Evolutionary conservation across 768 basidiomycete genomes (phyloP).

Genomic region (Phanerochaete sordida): DNA sequence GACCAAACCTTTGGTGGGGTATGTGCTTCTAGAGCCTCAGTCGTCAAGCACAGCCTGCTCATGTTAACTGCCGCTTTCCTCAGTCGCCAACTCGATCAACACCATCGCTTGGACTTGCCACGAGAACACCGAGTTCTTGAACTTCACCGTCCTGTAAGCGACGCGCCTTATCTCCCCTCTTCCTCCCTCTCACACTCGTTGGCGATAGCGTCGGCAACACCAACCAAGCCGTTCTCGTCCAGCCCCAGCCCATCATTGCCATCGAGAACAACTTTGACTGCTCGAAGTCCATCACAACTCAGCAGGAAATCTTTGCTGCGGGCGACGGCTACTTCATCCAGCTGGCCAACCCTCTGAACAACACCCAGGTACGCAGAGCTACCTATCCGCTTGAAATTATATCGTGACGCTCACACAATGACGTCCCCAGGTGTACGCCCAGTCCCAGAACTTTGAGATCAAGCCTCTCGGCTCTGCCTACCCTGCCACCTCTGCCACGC

Average conservation of each 20-base stretch:
- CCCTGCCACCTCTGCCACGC: slow-evolving; percentile 36
- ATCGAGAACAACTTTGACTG: slow-evolving; percentile 55
- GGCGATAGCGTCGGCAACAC: slow-evolving; percentile 41
- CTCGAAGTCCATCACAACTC: slow-evolving; percentile 46
- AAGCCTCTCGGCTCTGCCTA: slow-evolving; percentile 53
- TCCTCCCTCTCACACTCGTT: slow-evolving; percentile 13
- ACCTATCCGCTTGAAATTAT: neutral
- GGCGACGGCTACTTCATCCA: slow-evolving; percentile 48
- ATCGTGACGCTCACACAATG: no score
- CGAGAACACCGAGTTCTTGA: slow-evolving; percentile 29
- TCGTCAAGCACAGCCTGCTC: neutral
- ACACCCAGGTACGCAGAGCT: slow-evolving; percentile 38
- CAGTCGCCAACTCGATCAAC: slow-evolving; percentile 58
- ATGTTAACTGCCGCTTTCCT: neutral
- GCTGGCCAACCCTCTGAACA: slow-evolving; percentile 49
- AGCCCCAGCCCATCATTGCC: slow-evolving; percentile 46
- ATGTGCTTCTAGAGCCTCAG: slow-evolving; percentile 20
- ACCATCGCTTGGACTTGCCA: slow-evolving; percentile 57
- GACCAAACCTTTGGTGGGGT: slow-evolving; percentile 59
- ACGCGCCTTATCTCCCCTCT: neutral
- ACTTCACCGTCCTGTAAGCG: slow-evolving; percentile 55
- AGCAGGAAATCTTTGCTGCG: slow-evolving; percentile 38
- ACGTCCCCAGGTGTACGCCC: slow-evolving; percentile 48
- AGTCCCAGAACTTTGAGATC: slow-evolving; percentile 56
- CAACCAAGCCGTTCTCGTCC: slow-evolving; percentile 33